Conservation (phyloP, 2,329 filamentous ascomycete species). For the Botryotinia calthae region DNA sequence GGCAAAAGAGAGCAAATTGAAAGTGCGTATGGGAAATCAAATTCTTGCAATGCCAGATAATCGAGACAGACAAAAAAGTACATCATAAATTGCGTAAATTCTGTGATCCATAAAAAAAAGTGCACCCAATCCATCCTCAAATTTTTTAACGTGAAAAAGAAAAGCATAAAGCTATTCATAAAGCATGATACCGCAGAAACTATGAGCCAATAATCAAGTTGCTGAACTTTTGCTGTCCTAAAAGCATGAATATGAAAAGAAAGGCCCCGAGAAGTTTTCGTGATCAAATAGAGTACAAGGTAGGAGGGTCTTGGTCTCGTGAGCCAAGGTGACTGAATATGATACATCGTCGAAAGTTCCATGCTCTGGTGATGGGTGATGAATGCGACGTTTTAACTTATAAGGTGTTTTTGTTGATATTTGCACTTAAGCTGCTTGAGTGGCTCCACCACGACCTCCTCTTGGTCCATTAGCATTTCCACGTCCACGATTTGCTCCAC, state of each 20-base stretch:
- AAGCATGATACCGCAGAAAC: constrained; percentile 16
- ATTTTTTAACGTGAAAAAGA: constrained; percentile 15
- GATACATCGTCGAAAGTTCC: constrained; percentile 19
- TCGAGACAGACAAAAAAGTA: constrained; percentile 12
- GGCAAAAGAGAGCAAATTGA: constrained; percentile 5
- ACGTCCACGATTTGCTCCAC: constrained; percentile 57
- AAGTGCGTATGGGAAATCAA: neutral
- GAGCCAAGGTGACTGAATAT: constrained; percentile 20
- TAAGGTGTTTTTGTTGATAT: neutral
- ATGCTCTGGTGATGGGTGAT: neutral
- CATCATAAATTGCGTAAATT: constrained; percentile 19
- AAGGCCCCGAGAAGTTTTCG: constrained; percentile 12
- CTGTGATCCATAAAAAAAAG: constrained; percentile 16
- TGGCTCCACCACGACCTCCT: constrained; percentile 57
- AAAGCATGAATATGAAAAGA: constrained; percentile 9
- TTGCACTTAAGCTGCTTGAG: constrained; percentile 24
- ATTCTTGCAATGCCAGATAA: constrained; percentile 13
- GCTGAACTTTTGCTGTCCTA: constrained; percentile 20
- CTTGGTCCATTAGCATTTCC: constrained; percentile 60
- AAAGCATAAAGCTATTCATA: constrained; percentile 14
- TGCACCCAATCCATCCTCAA: constrained; percentile 18
- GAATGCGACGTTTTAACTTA: constrained; percentile 16
- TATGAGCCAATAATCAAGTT: constrained; percentile 16
- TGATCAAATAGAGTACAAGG: constrained; percentile 21
- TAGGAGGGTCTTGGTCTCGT: constrained; percentile 11